Conservation (phyloP, 495 filamentous ascomycete species). For the Podospora conica region DNA sequence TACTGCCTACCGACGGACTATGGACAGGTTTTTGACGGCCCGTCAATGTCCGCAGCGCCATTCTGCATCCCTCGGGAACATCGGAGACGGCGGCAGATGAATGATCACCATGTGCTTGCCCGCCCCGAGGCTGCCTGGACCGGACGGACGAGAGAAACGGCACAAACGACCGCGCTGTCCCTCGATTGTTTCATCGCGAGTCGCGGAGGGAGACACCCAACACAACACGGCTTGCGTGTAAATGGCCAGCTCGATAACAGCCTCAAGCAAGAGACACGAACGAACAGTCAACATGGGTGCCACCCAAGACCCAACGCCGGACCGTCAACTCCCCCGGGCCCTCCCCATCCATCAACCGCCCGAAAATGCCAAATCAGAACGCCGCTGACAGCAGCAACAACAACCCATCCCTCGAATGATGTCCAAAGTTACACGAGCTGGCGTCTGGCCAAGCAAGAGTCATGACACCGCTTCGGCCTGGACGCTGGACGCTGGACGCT, state of each 20-base stretch:
- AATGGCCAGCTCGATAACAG: neutral
- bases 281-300: too few relatives aligned
- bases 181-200: conserved; percentile 6
- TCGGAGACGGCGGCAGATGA: neutral
- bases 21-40: too few relatives aligned
- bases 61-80: neutral
- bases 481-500: neutral
- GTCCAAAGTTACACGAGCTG: neutral
- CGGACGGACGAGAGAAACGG: neutral
- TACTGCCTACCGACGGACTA: too few relatives aligned
- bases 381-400: neutral
- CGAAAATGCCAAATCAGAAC: neutral
- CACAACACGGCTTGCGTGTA: neutral
- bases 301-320: neutral
- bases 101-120: neutral
- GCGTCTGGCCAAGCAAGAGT: neutral
- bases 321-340: neutral
- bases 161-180: neutral
- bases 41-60: neutral
- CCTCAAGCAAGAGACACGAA: neutral
- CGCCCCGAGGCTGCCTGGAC: neutral
- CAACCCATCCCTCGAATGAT: neutral
- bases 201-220: neutral
- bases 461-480: neutral
- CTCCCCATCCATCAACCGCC: neutral